These are phyloP conservation scores for Stachybotrys chlorohalonatus DNA, from an alignment of 2,329 filamentous ascomycete genomes.

Conservation along the genomic window DNA sequence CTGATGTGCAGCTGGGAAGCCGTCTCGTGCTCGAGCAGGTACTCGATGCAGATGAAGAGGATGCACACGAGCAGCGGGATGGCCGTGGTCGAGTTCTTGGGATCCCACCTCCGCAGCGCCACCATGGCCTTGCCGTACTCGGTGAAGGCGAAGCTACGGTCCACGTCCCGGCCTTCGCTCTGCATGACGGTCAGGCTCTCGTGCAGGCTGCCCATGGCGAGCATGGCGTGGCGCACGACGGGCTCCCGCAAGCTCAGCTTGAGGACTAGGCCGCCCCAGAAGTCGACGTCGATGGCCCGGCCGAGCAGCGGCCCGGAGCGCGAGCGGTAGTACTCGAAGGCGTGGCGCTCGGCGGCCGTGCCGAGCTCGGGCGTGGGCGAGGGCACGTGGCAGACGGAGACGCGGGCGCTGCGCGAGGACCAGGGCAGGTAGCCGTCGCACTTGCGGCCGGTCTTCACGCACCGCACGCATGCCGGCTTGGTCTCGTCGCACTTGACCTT, in stretches of 20 bases:
- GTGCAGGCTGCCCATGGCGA: slow-evolving; percentile 40
- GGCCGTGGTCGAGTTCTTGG: slow-evolving; percentile 16
- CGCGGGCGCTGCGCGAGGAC: slow-evolving; percentile 6
- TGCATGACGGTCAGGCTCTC: slow-evolving; percentile 18
- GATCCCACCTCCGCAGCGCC: slow-evolving; percentile 26
- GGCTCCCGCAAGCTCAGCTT: slow-evolving; percentile 35
- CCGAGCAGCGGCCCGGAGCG: slow-evolving; percentile 30
- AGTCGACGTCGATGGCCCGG: slow-evolving; percentile 29
- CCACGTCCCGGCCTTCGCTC: slow-evolving; percentile 7
- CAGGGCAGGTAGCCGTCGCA: slow-evolving; percentile 43
- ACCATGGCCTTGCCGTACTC: slow-evolving; percentile 41
- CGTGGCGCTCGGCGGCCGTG: slow-evolving; percentile 12
- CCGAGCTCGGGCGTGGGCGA: slow-evolving; percentile 9
- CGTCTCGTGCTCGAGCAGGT: slow-evolving; percentile 38
- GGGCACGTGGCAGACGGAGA: slow-evolving; percentile 7
- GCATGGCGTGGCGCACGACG: slow-evolving; percentile 37
- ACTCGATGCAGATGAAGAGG: slow-evolving; percentile 45
- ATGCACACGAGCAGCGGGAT: slow-evolving; percentile 35
- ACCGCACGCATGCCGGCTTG: slow-evolving; percentile 43
- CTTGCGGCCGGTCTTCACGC: slow-evolving; percentile 43
- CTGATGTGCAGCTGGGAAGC: slow-evolving; percentile 35
- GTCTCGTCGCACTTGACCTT: slow-evolving; percentile 49
- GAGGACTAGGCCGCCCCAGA: slow-evolving; percentile 36
- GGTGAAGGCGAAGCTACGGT: slow-evolving; percentile 13
- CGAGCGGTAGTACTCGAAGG: slow-evolving; percentile 24